phyloP scores from a whole-genome alignment of 768 basidiomycete genomes.

The Pholiota microspora region DNA sequence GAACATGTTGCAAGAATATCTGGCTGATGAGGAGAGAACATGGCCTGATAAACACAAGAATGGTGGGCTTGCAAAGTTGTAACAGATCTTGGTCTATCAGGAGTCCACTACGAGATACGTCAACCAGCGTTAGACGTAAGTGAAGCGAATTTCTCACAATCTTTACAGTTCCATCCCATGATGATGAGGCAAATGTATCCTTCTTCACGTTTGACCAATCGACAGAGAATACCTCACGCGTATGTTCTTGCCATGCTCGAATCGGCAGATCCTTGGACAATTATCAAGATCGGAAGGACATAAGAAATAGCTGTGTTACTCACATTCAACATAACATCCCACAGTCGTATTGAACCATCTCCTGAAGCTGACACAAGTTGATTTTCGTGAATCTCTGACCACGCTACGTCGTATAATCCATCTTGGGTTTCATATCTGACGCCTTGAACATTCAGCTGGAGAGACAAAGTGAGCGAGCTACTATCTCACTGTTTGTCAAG shows the following conservation, averaged over 20 bases:
- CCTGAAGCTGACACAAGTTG: constrained; percentile 88
- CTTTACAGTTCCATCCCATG: constrained; percentile 92
- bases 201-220: constrained; percentile 97
- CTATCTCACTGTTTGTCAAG: constrained; percentile 75
- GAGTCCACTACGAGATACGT: constrained; percentile 67
- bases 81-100: constrained; percentile 76
- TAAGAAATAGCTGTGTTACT: constrained; percentile 14
- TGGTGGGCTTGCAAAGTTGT: constrained; percentile 81
- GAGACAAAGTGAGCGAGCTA: constrained; percentile 75
- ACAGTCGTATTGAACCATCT: constrained; percentile 86
- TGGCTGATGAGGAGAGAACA: constrained; percentile 92
- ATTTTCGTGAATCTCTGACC: constrained; percentile 95
- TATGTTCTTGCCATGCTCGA: constrained; percentile 92
- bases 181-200: constrained; percentile 81
- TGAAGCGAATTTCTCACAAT: constrained; percentile 49
- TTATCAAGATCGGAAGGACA: neutral
- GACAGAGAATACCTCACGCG: constrained; percentile 87
- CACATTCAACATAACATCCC: constrained; percentile 89
- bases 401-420: constrained; percentile 55
- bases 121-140: neutral
- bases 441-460: constrained; percentile 25
- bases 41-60: constrained; percentile 84
- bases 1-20: constrained; percentile 82
- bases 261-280: constrained; percentile 77
- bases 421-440: constrained; percentile 31